Evolutionary conservation across 805 yeast genomes (phyloP), one percentile per base, ranked within the genome.

Genomic region (Starmerella sp.): DNA sequence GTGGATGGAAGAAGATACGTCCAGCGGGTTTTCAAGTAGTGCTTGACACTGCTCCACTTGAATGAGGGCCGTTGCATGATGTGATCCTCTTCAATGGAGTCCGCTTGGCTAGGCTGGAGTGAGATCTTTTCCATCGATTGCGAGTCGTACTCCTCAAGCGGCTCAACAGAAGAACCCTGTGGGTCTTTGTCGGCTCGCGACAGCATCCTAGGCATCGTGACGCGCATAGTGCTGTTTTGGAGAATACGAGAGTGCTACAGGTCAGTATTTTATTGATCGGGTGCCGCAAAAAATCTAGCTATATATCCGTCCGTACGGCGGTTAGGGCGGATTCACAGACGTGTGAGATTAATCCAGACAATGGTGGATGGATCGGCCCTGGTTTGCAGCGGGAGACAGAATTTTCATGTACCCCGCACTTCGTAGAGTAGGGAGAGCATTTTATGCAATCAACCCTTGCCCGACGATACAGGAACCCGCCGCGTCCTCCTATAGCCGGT

Each of bases 21-120:
- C 42, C 69, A 37, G 15, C 75, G 65, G 5, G 71, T 61, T 7
- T 57, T 59, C 15, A 67, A 57, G 60, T 72, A 72, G 44, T 52
- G 56, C 15, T 41, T 39, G 51, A 71, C 65, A 39, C 65, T 42
- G 6, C 59, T 35, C 51, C 53, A 39, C 35, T 61, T 46, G 39
- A 68, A 53, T 4, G 42, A 17, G 6, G 59, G 59, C 6, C 49
- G 45, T 28, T 45, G 42, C 52, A 56, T 51, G 29, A 56, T 31
- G 10, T 53, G 56, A 39, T 56, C 56, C 36, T 38, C 37, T 5
- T 54, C 36, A 5, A 30, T 31, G 10, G 48, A 30, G 13, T 44
- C 36, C 1, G 30, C 13, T 5, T 29, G 28, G 13, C 14, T 31
- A 2, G 29, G 48, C 38, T 44, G 17, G 13, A 1, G 14, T 5